Percentiles rank a stretch among this genome's conserved stretches.
phyloP scores from a whole-genome alignment of 148 eudicot genomes.

The Nyssa sinensis region DNA sequence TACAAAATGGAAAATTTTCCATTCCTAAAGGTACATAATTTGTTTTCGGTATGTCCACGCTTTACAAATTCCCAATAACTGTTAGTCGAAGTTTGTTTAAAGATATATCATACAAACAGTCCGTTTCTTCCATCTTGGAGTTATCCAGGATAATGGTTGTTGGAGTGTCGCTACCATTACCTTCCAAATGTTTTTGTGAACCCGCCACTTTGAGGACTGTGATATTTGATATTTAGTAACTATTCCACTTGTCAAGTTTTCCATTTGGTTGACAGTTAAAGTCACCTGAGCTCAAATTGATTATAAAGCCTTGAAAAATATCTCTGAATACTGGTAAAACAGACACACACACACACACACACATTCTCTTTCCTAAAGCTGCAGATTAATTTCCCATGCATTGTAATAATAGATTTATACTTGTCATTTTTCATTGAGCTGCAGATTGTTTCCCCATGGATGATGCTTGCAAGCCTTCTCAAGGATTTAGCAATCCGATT shows the following conservation, averaged over 20 bases:
- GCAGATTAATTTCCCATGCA: not conserved
- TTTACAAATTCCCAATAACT: not conserved
- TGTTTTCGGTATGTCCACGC: not conserved
- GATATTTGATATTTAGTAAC: too few species aligned
- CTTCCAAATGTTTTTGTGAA: too few species aligned
- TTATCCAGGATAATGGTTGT: too few species aligned
- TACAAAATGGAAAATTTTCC: slow-evolving; percentile 2
- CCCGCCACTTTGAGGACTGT: too few species aligned
- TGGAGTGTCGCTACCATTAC: too few species aligned
- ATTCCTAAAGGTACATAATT: slow-evolving; percentile 22
- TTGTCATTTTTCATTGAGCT: not conserved
- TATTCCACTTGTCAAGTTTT: too few species aligned
- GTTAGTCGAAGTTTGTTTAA: not conserved
- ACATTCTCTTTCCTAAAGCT: too few species aligned
- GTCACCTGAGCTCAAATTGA: not conserved
- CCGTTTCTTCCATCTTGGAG: too few species aligned
- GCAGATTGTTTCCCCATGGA: slow-evolving; percentile 32
- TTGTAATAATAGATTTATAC: not conserved
- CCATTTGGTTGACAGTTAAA: too few species aligned
- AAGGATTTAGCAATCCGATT: slow-evolving; percentile 41
- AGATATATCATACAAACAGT: too few species aligned
- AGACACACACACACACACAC: too few species aligned
- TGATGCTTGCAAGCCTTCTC: slow-evolving; percentile 34
- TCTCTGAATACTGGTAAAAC: not conserved
- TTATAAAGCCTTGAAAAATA: too few species aligned